Conservation (phyloP, 495 filamentous ascomycete species). For the Trypethelium eluteriae region DNA sequence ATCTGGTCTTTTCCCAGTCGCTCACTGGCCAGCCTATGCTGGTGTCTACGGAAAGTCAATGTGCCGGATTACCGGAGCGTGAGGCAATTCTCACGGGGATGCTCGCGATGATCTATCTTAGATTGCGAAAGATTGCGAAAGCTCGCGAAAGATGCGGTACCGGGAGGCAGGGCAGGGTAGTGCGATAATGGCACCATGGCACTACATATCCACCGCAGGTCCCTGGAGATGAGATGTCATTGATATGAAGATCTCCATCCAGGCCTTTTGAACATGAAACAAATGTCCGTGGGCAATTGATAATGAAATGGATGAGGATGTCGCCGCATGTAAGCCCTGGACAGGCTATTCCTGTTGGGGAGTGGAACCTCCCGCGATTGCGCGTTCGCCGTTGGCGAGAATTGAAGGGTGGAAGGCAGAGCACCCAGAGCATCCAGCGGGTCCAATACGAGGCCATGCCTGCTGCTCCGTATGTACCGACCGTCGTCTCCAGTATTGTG, state of each 20-base stretch:
- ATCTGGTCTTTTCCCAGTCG: background rate
- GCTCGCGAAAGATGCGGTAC: background rate
- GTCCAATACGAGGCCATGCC: background rate
- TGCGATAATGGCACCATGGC: background rate
- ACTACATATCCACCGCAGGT: background rate
- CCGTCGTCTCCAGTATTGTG: background rate
- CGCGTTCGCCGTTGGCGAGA: slow-evolving; percentile 6
- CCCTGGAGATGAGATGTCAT: background rate
- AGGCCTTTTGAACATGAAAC: slow-evolving; percentile 8
- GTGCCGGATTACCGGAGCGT: background rate
- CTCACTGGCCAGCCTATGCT: background rate
- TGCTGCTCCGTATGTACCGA: background rate
- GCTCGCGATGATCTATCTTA: background rate
- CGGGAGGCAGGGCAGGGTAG: background rate
- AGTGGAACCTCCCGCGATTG: background rate
- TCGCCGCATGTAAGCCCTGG: background rate
- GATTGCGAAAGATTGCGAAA: slow-evolving; percentile 3
- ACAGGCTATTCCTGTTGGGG: background rate
- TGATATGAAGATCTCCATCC: slow-evolving; percentile 4
- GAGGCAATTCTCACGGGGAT: background rate
- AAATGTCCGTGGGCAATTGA: background rate
- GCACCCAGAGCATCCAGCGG: background rate
- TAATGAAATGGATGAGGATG: background rate
- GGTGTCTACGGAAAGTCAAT: background rate
- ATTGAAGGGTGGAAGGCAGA: background rate